Evolutionary conservation across 768 basidiomycete genomes (phyloP), one percentile per base, ranked within the genome.

Genomic region (Naematelia encephala): DNA sequence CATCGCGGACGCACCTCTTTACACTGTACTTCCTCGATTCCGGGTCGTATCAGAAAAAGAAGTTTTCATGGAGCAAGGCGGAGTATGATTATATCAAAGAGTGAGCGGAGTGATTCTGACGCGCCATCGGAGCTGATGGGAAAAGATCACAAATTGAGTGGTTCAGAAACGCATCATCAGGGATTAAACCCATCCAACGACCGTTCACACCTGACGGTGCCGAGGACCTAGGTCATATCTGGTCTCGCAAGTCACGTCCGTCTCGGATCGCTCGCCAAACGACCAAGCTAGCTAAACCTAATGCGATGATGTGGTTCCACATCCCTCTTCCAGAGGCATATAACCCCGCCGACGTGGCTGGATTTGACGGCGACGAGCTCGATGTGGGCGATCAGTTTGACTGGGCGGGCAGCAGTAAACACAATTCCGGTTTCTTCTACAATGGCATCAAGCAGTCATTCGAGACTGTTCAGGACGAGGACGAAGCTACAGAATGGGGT

Each of bases 221-320:
- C 1, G 84, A 83, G 53, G 90, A 91, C 71, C 72, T 91, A 0
- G 87, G 84, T 4, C 77, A 81, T 51, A 73, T 84, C 49, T 90
- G 88, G 88, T 28, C 39, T 2, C 50, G 58, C 39, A 26, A 46
- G 21, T 49, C 44, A 2, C 23, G 28, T 4, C 56, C 57, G 5
- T 50, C 52, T 26, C 82, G 88, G 21, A 83, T 61, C 25, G 46
- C 21, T 13, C 23, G 57, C 52, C 84, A 82, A 34, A 87, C 87
- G 75, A 69, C 86, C 49, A 65, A 22, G 81, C 80, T 92, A 2
- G 90, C 89, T 3, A 98, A 96, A 76, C 94, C 94, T 1, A 97
- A 97, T 69, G 94, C 91, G 0, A 76, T 98, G 66, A 89, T 91
- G 88, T 96, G 94, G 79, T 97, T 96, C 85, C 94, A 98, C 66